A percentile compares a stretch with the other conserved stretches of the same genome.
Evolutionary conservation across 2,329 filamentous ascomycete genomes (phyloP).

Genomic region (Sordariomycetes sp.): DNA sequence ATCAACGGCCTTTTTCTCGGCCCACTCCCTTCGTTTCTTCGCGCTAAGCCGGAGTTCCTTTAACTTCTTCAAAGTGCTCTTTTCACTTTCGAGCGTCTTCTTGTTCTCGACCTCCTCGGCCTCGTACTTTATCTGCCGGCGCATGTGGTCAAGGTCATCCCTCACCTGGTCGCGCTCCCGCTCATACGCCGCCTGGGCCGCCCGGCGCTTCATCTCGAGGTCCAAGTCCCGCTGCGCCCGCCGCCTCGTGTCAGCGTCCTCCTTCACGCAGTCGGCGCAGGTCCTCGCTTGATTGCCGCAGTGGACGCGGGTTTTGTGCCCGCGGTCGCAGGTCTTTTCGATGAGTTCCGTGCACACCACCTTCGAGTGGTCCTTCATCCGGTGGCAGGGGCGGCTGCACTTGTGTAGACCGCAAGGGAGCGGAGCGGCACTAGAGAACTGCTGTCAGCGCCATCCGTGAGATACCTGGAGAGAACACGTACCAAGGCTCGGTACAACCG

Average conservation of each 20-base stretch:
- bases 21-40: slow-evolving; percentile 2
- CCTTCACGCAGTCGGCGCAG: slow-evolving; percentile 38
- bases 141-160: slow-evolving; percentile 38
- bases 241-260: slow-evolving; percentile 29
- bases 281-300: slow-evolving; percentile 26
- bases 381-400: slow-evolving; percentile 51
- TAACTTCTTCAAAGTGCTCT: slow-evolving; percentile 21
- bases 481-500: slow-evolving; percentile 49
- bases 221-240: slow-evolving; percentile 30
- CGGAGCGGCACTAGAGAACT: slow-evolving; percentile 22
- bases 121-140: slow-evolving; percentile 25
- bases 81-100: slow-evolving; percentile 22
- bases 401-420: slow-evolving; percentile 45
- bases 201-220: slow-evolving; percentile 33
- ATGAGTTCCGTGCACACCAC: slow-evolving; percentile 19
- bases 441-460: background rate
- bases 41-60: slow-evolving; percentile 9
- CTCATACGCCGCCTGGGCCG: slow-evolving; percentile 28
- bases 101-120: slow-evolving; percentile 28
- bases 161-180: slow-evolving; percentile 31
- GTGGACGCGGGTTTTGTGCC: slow-evolving; percentile 30
- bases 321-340: slow-evolving; percentile 31
- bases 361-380: slow-evolving; percentile 42
- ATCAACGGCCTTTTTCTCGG: background rate
- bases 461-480: background rate